Evolutionary conservation across 1,139 yeast species (phyloP), one percentile per base, ranked within the genome.

Genomic region (Suzukiozyma palmioleophila): DNA sequence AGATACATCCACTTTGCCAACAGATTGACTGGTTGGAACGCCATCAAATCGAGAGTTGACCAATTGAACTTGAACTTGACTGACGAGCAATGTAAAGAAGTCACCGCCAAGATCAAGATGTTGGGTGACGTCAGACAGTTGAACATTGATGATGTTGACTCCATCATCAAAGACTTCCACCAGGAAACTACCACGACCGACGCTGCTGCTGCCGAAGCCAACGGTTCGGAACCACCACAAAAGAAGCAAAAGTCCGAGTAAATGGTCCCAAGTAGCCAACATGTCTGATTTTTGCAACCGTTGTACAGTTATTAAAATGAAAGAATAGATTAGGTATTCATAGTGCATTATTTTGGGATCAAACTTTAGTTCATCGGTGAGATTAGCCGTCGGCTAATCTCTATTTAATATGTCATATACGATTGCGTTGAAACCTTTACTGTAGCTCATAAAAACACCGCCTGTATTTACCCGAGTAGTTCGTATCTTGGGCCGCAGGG

Each of bases 11-110:
- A 92, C 69, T 92, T 92, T 63, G 97, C 97, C 53, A 90, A 90
- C 75, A 84, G 97, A 60, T 77, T 92, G 58, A 92, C 98, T 28
- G 98, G 98, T 41, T 92, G 98, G 98, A 92, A 92, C 64, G 97
- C 97, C 37, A 92, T 92, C 75, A 92, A 92, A 75, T 83, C 95
- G 42, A 83, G 98, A 73, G 98, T 92, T 41, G 98, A 92, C 64
- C 97, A 92, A 69, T 80, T 92, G 73, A 89, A 92, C 68, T 77
- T 92, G 67, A 71, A 84, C 55, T 76, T 92, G 62, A 81, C 92
- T 41, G 98, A 92, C 60, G 92, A 82, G 53, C 97, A 92, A 73
- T 77, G 86, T 69, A 92, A 92, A 77, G 96, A 88, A 63, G 95
- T 92, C 49, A 92, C 98, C 34, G 75, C 76, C 51, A 90, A 90